A percentile compares a stretch with the other conserved stretches of the same genome.
phyloP scores from a whole-genome alignment of 75 land plant species.

The Gnetum montanum region DNA sequence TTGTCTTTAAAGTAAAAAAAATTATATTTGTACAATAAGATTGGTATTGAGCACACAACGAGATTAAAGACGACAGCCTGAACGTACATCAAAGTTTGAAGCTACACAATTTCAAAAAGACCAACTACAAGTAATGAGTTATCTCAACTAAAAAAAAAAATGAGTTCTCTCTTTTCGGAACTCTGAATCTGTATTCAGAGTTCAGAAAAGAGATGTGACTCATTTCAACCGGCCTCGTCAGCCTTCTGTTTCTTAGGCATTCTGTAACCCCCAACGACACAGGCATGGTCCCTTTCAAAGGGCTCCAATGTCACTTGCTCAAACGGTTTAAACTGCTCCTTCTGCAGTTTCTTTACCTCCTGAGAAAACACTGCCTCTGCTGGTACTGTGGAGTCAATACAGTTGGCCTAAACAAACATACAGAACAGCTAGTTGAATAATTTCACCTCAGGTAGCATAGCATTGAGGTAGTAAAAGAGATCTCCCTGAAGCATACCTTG shows the following conservation, averaged over 20 bases:
- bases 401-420: conserved; percentile 57
- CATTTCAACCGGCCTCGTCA: not conserved
- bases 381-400: conserved; percentile 85
- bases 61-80: no score
- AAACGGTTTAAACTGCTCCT: conserved; percentile 74
- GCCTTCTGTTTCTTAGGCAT: conserved; percentile 70
- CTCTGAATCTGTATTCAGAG: no score
- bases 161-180: no score
- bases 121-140: no score
- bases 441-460: not conserved
- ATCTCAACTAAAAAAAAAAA: no score
- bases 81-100: no score
- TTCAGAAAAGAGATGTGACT: no score
- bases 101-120: no score
- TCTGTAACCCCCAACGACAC: conserved; percentile 85
- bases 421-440: not conserved
- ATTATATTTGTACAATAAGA: no score
- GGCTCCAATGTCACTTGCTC: conserved; percentile 92
- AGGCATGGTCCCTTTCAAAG: conserved; percentile 88
- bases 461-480: not conserved
- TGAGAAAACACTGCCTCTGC: conserved; percentile 56
- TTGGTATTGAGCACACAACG: no score
- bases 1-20: no score
- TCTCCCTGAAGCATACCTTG: conserved; percentile 56
- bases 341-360: conserved; percentile 59